Evolutionary conservation across 2,329 filamentous ascomycete species (phyloP).

Genomic region (Calonectria honghensis): DNA sequence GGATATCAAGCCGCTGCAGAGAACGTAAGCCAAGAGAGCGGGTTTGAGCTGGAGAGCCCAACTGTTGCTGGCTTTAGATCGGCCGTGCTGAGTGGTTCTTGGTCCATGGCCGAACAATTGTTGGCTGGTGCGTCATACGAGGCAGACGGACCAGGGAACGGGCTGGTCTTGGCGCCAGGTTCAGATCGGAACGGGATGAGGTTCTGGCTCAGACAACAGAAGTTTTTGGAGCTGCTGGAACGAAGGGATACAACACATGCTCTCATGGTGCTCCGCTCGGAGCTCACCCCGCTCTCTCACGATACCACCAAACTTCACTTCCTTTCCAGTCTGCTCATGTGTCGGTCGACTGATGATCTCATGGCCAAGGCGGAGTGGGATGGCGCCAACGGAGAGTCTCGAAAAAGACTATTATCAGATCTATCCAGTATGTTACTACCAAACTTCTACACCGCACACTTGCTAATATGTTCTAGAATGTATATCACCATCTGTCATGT

Average conservation of each 20-base stretch:
- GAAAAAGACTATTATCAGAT: conserved; percentile 84
- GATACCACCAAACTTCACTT: conserved; percentile 86
- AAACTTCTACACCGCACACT: background rate
- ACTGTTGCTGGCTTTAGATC: conserved; percentile 90
- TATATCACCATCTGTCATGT: conserved; percentile 97
- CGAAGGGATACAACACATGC: conserved; percentile 82
- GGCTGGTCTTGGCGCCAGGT: conserved; percentile 83
- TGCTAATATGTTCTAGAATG: conserved; percentile 73
- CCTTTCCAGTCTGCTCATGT: conserved; percentile 94
- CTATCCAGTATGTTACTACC: conserved; percentile 81
- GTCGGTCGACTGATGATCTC: conserved; percentile 84
- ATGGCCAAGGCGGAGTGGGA: conserved; percentile 89
- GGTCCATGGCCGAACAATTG: conserved; percentile 89
- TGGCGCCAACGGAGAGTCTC: conserved; percentile 84
- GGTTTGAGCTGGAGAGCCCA: conserved; percentile 89
- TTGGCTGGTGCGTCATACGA: conserved; percentile 75
- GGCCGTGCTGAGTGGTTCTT: conserved; percentile 87
- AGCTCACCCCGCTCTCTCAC: conserved; percentile 90
- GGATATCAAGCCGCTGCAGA: conserved; percentile 88
- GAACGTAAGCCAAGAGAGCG: conserved; percentile 86
- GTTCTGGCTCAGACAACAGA: conserved; percentile 93
- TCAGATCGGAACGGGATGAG: conserved; percentile 87
- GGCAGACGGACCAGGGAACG: conserved; percentile 66
- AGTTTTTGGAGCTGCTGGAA: conserved; percentile 94
- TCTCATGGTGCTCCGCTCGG: conserved; percentile 87